phyloP scores from a whole-genome alignment of 306 rosid species.

The Acacia crassicarpa region DNA sequence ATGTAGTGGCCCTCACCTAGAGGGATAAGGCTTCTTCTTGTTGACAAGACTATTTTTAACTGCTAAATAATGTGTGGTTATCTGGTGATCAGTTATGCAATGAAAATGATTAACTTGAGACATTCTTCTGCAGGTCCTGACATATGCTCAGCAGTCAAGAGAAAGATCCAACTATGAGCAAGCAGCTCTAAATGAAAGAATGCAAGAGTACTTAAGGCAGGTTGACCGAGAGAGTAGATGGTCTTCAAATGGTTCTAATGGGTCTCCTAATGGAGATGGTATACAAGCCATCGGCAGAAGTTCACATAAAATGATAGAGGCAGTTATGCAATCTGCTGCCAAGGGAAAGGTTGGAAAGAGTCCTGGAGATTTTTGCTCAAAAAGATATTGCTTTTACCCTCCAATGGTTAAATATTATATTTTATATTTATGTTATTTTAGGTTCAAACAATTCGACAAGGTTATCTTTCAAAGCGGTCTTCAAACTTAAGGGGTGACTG shows the following conservation, averaged over 20 bases:
- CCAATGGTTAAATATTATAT: conserved; percentile 17
- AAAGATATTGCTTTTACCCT: conserved; percentile 2
- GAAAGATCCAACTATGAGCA: conserved; percentile 98
- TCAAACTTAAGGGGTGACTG: conserved; percentile 98
- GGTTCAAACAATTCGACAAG: conserved; percentile 99
- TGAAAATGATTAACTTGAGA: conserved; percentile 29
- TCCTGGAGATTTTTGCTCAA: conserved; percentile 19
- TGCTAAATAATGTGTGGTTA: conserved; percentile 15
- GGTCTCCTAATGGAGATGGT: conserved; percentile 99
- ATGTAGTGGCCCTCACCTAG: neutral
- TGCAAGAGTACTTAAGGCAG: conserved; percentile 96
- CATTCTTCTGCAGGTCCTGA: conserved; percentile 74
- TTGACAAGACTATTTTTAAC: conserved; percentile 4
- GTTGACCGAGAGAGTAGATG: conserved; percentile 96
- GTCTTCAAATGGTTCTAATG: conserved; percentile 89
- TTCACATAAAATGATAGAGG: conserved; percentile 99
- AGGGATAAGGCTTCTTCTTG: neutral
- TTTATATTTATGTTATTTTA: conserved; percentile 29
- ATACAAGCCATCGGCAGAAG: conserved; percentile 99
- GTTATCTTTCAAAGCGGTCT: conserved; percentile 98
- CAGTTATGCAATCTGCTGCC: conserved; percentile 99
- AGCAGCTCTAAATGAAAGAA: conserved; percentile 98
- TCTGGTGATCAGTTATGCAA: neutral
- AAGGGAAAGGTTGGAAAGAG: conserved; percentile 83
- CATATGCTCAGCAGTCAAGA: conserved; percentile 98